These are phyloP conservation scores for Fusarium heterosporum DNA, from an alignment of 2,329 filamentous ascomycete species.

Conservation along the genomic window DNA sequence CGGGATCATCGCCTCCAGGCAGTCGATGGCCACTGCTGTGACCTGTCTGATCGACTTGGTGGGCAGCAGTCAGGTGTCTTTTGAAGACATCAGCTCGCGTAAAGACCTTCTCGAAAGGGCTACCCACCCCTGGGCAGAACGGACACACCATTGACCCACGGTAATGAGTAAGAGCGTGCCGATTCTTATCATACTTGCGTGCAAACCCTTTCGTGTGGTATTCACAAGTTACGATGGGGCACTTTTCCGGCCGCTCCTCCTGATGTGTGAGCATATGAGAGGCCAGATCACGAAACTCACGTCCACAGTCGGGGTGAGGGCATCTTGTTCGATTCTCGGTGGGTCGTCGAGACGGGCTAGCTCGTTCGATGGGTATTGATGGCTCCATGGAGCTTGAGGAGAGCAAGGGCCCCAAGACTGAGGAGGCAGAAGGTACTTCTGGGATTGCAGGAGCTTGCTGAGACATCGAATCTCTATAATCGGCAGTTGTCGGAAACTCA, in stretches of 20 bases:
- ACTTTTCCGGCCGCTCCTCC: constrained; percentile 93
- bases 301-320: constrained; percentile 68
- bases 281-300: constrained; percentile 73
- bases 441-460: constrained; percentile 28
- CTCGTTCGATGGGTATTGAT: constrained; percentile 44
- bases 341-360: constrained; percentile 49
- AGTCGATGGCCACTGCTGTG: constrained; percentile 78
- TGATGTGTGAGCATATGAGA: constrained; percentile 98
- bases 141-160: constrained; percentile 98
- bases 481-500: constrained; percentile 49
- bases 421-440: constrained; percentile 29
- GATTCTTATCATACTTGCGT: constrained; percentile 97
- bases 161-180: constrained; percentile 96
- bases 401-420: constrained; percentile 27
- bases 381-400: constrained; percentile 40
- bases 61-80: constrained; percentile 90
- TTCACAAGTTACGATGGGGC: constrained; percentile 91
- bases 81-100: constrained; percentile 98
- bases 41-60: constrained; percentile 93
- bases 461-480: constrained; percentile 27
- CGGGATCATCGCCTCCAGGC: constrained; percentile 32
- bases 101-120: constrained; percentile 92
- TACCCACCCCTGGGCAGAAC: constrained; percentile 91
- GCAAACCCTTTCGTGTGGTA: constrained; percentile 96
- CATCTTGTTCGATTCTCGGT: constrained; percentile 62